A percentile compares a stretch with the other conserved stretches of the same genome.
phyloP scores from a whole-genome alignment of 768 basidiomycete species.

The Agrocybe pediades region DNA sequence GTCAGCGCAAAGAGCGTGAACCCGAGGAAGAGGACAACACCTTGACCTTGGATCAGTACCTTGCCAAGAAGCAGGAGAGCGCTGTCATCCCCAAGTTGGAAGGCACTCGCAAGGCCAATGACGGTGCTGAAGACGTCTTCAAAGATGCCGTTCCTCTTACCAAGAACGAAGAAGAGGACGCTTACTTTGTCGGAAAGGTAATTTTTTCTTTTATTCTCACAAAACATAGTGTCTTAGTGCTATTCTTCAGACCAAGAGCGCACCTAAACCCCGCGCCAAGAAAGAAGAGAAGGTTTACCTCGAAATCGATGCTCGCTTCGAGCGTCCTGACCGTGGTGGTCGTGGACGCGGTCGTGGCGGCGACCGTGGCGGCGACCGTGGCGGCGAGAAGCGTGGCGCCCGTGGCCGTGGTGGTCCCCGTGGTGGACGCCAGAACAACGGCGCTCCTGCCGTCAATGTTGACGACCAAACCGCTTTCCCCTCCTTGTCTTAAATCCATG shows the following conservation, averaged over 20 bases:
- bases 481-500: slow-evolving; percentile 58
- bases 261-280: slow-evolving; percentile 69
- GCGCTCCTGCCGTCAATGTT: slow-evolving; percentile 56
- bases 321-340: slow-evolving; percentile 71
- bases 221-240: slow-evolving; percentile 8
- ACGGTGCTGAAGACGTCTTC: slow-evolving; percentile 72
- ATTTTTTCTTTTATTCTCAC: slow-evolving; percentile 13
- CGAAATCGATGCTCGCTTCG: slow-evolving; percentile 90
- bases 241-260: slow-evolving; percentile 54
- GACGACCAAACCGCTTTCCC: slow-evolving; percentile 90
- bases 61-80: slow-evolving; percentile 76
- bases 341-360: slow-evolving; percentile 41
- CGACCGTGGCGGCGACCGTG: slow-evolving; percentile 37
- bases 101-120: slow-evolving; percentile 74
- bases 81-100: slow-evolving; percentile 77
- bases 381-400: slow-evolving; percentile 34
- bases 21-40: slow-evolving; percentile 91
- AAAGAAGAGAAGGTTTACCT: slow-evolving; percentile 92
- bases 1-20: slow-evolving; percentile 56
- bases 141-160: slow-evolving; percentile 68
- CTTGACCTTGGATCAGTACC: slow-evolving; percentile 91
- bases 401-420: slow-evolving; percentile 48
- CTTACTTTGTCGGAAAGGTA: slow-evolving; percentile 93
- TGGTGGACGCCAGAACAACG: slow-evolving; percentile 45
- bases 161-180: slow-evolving; percentile 71